Evolutionary conservation across 306 rosid species (phyloP), one percentile per base, ranked within the genome.

Genomic region (Lagenaria siceraria): DNA sequence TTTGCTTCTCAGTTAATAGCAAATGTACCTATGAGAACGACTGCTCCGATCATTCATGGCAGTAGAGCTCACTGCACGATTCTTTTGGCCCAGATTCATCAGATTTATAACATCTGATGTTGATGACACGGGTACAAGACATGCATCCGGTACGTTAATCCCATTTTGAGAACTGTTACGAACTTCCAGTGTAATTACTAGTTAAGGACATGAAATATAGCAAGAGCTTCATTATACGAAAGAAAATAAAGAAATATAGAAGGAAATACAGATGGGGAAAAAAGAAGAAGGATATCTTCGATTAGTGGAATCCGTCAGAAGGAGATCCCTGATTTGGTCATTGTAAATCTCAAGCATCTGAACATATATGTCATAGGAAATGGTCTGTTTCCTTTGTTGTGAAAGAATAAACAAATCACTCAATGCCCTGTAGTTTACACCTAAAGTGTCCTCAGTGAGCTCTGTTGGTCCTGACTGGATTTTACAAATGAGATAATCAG

Each of bases 331-430:
- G 54, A 96, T 95, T 90, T 92, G 97, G 81, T 96, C 99, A 33
- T 92, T 92, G 88, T 96, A 96, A 79, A 96, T 92, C 87, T 96
- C 99, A 78, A 96, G 97, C 98, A 96, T 96, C 87, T 96, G 99
- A 63, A 92, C 97, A 17, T 81, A 77, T 38, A 96, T 96, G 48
- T 81, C 96, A 82, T 92, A 92, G 81, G 33, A 78, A 80, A 96
- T 79, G 78, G 87, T 86, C 64, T 86, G 92, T 83, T 85, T 88
- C 80, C 97, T 92, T 84, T 89, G 87, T 11, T 87, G 92, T 13
- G 97, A 86, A 54, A 92, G 83, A 51, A 56, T 53, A 86, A 96
- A 96, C 40, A 96, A 92, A 84, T 96, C 99, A 40, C 83, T 55
- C 70, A 92, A 81, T 29, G 99, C 98, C 75, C 99, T 93, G 81